Percentiles rank a stretch among this genome's conserved stretches.
These are phyloP conservation scores for Atalantia buxifolia DNA, from an alignment of 345 rosid species.

Conservation along the genomic window DNA sequence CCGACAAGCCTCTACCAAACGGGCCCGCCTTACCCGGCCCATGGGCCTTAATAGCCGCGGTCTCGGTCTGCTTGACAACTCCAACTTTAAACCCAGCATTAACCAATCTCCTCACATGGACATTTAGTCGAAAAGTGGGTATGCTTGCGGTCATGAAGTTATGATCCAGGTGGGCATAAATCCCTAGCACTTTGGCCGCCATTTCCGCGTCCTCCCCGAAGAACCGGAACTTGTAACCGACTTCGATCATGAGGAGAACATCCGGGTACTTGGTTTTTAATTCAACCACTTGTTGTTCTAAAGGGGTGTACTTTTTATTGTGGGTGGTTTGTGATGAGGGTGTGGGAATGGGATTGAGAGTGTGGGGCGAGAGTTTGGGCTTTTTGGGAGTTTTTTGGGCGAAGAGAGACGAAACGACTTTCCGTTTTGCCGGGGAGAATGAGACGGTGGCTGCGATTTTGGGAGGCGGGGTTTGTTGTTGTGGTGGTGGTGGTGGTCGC, in stretches of 20 bases:
- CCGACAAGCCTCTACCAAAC: constrained; percentile 76
- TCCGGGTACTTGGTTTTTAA: constrained; percentile 64
- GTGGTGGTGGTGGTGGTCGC: constrained; percentile 15
- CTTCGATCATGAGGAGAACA: constrained; percentile 87
- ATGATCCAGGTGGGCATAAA: constrained; percentile 76
- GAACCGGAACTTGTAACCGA: constrained; percentile 86
- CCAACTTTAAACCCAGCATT: constrained; percentile 87
- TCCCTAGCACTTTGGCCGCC: constrained; percentile 73
- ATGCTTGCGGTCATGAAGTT: constrained; percentile 84
- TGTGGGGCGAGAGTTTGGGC: constrained; percentile 54
- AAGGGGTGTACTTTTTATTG: constrained; percentile 61
- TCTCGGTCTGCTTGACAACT: constrained; percentile 96
- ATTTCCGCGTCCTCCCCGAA: constrained; percentile 88
- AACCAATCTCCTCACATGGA: constrained; percentile 83
- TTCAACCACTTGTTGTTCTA: constrained; percentile 80
- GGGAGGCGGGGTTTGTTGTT: constrained; percentile 29
- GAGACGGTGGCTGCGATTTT: constrained; percentile 66
- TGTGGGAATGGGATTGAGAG: constrained; percentile 36
- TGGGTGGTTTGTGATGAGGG: constrained; percentile 17
- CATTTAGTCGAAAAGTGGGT: constrained; percentile 83
- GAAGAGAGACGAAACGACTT: constrained; percentile 56
- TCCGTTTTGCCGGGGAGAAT: constrained; percentile 73
- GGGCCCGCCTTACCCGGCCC: constrained; percentile 63
- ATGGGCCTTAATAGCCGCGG: constrained; percentile 86
- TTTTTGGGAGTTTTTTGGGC: constrained; percentile 34